These are phyloP conservation scores for Pelargonium nanum DNA, from an alignment of 345 rosid species.

Conservation along the genomic window DNA sequence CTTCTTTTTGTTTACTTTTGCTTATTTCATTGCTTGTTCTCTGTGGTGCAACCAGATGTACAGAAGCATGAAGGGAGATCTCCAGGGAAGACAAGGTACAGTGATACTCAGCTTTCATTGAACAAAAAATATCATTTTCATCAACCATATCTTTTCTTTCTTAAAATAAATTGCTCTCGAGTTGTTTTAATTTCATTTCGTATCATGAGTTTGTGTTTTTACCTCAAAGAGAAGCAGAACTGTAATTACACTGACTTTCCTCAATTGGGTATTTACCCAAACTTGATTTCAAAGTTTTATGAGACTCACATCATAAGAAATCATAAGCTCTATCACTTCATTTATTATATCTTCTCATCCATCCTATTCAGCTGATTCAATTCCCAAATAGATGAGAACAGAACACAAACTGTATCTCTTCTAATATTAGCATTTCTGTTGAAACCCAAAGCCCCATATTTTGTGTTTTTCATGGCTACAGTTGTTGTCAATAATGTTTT, in stretches of 20 bases:
- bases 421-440: too few relatives aligned
- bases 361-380: not conserved
- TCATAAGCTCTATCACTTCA: not conserved
- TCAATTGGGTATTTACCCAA: conserved; percentile 3
- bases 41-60: conserved; percentile 56
- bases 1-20: not conserved
- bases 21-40: not conserved
- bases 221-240: not conserved
- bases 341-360: conserved; percentile 2
- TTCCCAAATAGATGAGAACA: not conserved
- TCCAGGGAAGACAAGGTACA: conserved; percentile 54
- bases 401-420: too few relatives aligned
- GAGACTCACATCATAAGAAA: not conserved
- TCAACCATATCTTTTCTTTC: not conserved
- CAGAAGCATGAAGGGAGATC: conserved; percentile 70
- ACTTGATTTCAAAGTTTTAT: not conserved
- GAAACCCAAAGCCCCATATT: not conserved
- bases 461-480: not conserved
- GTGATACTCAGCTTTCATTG: not conserved
- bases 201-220: not conserved
- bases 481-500: not conserved
- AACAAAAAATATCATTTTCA: not conserved
- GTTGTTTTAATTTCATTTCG: not conserved
- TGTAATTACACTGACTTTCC: conserved; percentile 6
- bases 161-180: not conserved